Evolutionary conservation across 768 basidiomycete species (phyloP).

Genomic region (Tylopilus vinaceipallidus): DNA sequence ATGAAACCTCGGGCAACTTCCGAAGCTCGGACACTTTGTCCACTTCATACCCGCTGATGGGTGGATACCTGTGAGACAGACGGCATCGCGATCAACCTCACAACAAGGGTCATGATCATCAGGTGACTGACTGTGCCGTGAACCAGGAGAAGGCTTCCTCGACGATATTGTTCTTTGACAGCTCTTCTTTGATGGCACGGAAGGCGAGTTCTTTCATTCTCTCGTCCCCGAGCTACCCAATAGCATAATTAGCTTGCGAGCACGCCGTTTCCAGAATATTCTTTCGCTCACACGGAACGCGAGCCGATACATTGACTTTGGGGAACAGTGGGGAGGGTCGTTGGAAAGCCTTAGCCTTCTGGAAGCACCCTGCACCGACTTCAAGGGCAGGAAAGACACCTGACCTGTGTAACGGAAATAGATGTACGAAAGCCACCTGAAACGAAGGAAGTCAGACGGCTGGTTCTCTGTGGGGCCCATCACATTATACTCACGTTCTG

Average conservation of each 20-base stretch:
- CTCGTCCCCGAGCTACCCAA: constrained; percentile 25
- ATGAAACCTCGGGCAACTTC: constrained; percentile 20
- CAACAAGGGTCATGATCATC: background rate
- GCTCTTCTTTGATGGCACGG: constrained; percentile 21
- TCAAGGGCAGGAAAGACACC: constrained; percentile 24
- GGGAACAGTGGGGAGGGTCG: constrained; percentile 24
- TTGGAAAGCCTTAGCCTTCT: background rate
- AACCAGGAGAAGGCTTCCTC: constrained; percentile 32
- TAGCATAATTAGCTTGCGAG: background rate
- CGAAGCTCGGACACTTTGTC: constrained; percentile 19
- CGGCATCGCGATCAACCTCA: background rate
- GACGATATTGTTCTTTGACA: constrained; percentile 27
- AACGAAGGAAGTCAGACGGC: background rate
- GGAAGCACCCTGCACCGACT: constrained; percentile 12
- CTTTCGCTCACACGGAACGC: constrained; percentile 23
- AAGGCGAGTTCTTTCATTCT: constrained; percentile 25
- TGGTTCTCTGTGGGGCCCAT: background rate
- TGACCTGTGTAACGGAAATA: constrained; percentile 33
- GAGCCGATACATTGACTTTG: constrained; percentile 40
- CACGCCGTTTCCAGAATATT: background rate
- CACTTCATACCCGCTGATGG: constrained; percentile 16
- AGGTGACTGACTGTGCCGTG: constrained; percentile 28
- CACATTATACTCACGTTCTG: constrained; percentile 24
- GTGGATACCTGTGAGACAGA: constrained; percentile 13
- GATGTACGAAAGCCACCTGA: constrained; percentile 27